Base-by-base conservation (phyloP, 768 basidiomycete genomes). In the Tephrocybe rancida region DNA sequence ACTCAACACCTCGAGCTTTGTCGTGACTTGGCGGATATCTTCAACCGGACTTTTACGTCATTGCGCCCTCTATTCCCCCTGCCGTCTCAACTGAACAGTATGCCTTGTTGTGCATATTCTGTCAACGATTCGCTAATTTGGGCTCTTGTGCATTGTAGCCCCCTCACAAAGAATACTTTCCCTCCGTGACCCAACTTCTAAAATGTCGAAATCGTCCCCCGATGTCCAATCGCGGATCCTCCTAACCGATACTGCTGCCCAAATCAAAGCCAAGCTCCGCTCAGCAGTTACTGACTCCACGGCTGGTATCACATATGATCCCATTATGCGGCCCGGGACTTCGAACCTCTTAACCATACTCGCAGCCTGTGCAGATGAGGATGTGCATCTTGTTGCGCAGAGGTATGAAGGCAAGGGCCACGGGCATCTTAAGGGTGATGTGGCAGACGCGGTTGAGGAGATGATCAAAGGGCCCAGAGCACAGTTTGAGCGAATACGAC, bases 121-220 rank as follows among this genome's bases (percentile, higher is more conserved):
- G 19, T 18, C 14, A 7, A 44, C 30, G 9, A n/a, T 27, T 8
- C 39, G n/a, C 5, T 7, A 41, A 22, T 6, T 34, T 37, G 21
- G 8, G 13, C 30, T 5, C 35, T 37, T 7, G n/a, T 18, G 27
- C 32, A 14, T 3, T 21, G 10, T 48, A 98, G 94, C 92, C 1
- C 81, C 87, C 0, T 86, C 90, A 8, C 86, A 84, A 65, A 85
- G 95, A 6, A 79, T 98, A 16, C 82, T 96, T 22, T 95, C 94
- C 2, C 84, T 98, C 16, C 86, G 84, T 52, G 90, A 95, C 65
- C 91, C 94, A 0, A 74, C 77, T 0, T 81, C 86, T 3, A 98
- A 98, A 67, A 98, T 98, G 95, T 97, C 95, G 30, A 98, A 98
- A 69, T 98, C 95, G 0, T 80, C 92, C 0, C 87, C 86, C 0